Evolutionary conservation across 768 basidiomycete species (phyloP).

Genomic region (Termitomyces bulborhizus): DNA sequence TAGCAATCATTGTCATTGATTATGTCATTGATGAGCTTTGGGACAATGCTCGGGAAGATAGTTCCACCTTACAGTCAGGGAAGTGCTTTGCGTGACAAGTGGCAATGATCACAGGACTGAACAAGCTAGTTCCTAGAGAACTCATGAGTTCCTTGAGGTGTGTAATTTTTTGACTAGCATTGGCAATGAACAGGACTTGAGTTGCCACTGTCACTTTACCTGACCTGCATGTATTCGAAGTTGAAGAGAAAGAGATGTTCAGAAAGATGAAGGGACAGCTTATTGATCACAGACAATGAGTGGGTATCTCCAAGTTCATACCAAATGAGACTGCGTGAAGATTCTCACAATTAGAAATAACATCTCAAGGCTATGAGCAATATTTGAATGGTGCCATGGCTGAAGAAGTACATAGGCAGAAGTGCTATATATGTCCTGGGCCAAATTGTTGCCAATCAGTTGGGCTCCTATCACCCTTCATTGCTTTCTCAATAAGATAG

Average conservation of each 20-base stretch:
- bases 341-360: neutral
- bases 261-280: neutral
- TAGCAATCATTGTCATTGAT: too few relatives aligned
- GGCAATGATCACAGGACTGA: neutral
- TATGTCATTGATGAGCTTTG: neutral
- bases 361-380: neutral
- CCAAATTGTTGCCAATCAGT: too few relatives aligned
- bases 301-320: neutral
- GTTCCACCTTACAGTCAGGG: neutral
- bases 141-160: neutral
- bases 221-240: neutral
- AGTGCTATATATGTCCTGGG: too few relatives aligned
- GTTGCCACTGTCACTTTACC: neutral
- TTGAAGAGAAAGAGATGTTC: neutral
- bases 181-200: neutral
- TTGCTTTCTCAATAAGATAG: too few relatives aligned
- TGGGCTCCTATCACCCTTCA: too few relatives aligned
- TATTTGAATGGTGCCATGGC: neutral
- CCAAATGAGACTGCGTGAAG: neutral
- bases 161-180: neutral
- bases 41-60: neutral
- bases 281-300: neutral
- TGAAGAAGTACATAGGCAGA: neutral
- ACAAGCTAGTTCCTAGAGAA: neutral
- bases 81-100: neutral